Conservation (phyloP, 2,329 filamentous ascomycete genomes). For the Colletotrichum horii region DNA sequence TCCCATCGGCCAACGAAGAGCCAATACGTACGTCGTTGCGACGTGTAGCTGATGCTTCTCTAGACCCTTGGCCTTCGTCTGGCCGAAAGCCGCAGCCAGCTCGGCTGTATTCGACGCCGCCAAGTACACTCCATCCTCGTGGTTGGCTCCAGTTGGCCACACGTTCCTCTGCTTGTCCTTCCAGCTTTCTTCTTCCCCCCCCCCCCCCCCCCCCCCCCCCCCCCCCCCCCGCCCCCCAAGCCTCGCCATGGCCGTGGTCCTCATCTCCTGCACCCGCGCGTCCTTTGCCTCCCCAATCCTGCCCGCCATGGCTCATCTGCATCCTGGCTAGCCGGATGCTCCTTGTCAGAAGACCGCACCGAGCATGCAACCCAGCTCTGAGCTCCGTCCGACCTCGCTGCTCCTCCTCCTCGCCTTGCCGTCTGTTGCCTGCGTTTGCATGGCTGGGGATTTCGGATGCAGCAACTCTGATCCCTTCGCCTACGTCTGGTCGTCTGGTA, state of each 20-base stretch:
- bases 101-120: constrained; percentile 5
- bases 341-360: background rate
- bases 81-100: constrained; percentile 10
- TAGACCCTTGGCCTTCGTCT: background rate
- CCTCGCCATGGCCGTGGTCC: background rate
- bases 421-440: background rate
- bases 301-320: constrained; percentile 1
- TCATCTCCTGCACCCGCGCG: constrained; percentile 13
- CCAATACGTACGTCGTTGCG: background rate
- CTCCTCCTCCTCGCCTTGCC: background rate
- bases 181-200: background rate
- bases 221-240: background rate
- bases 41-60: background rate
- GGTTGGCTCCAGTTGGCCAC: background rate
- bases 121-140: background rate
- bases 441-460: background rate
- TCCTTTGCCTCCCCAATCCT: background rate
- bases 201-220: background rate
- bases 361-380: background rate
- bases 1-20: background rate
- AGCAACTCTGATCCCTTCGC: background rate
- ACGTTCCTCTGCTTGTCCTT: background rate
- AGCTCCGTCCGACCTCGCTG: constrained; percentile 1
- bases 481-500: background rate
- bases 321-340: background rate